Base-by-base conservation (phyloP, 805 yeast genomes). In the Brettanomyces anomalus region DNA sequence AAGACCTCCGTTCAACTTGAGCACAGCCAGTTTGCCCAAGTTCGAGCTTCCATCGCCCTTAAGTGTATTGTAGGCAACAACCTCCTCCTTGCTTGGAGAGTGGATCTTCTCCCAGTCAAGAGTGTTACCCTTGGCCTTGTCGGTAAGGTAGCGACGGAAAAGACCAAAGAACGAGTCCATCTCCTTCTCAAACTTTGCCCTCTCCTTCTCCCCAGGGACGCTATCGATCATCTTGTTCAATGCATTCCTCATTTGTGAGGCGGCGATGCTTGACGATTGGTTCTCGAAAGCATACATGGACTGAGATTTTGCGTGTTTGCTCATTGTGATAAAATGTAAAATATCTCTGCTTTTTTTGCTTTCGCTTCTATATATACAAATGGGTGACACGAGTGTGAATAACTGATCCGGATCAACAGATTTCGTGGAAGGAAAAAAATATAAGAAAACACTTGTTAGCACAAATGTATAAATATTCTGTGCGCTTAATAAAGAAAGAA, bases 231-330 rank as follows among this genome's bases (percentile, higher is more conserved):
- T 71, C 64, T 76, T 77, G 75, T 90, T 90, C 66, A 93, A 76
- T 2, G 95, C 90, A 63, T 93, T 90, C 61, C 97, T 81, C 97
- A 90, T 93, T 66, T 87, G 97, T 49, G 95, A 83, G 5, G 97
- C 97, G 24, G 97, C 96, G 48, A 88, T 93, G 49, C 85, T 85
- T 44, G 96, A 86, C 39, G 96, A 86, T 50, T 94, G 85, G 69
- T 85, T 85, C 66, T 90, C 98, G 58, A 93, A 90, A 18, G 95
- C 95, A 76, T 80, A 81, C 36, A 87, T 76, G 41, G 84, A 76
- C 62, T 81, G 88, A 35, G 84, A 72, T 64, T 81, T 81, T 53
- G 67, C 68, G 65, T 81, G 88, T 58, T 77, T 81, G 57, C 58
- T 60, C 37, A 41, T 18, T 14, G 32, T 28, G 32, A 28, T 28